Conservation (phyloP, 2,329 filamentous ascomycete genomes). For the Hymenoscyphus infarciens region DNA sequence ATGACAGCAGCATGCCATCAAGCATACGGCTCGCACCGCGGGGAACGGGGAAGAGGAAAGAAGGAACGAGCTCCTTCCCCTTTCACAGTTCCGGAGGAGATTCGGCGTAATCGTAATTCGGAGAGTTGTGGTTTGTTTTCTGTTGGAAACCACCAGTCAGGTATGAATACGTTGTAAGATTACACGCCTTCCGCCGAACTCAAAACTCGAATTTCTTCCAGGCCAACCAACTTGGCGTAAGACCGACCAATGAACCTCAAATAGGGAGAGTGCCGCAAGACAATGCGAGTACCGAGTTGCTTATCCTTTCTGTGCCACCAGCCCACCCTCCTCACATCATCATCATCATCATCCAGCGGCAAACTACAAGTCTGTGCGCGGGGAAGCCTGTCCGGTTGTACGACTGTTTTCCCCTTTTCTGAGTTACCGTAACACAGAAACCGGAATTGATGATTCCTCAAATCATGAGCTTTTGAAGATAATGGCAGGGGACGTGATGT, state of each 20-base stretch:
- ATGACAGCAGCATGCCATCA: slow-evolving; percentile 2
- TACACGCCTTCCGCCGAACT: neutral
- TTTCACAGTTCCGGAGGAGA: neutral
- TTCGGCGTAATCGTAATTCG: neutral
- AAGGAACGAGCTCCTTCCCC: neutral
- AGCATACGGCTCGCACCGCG: neutral
- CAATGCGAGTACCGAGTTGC: neutral
- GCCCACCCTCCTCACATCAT: neutral
- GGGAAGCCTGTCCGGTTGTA: slow-evolving; percentile 6
- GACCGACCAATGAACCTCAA: neutral
- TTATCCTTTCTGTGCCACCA: neutral
- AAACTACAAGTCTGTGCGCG: slow-evolving; percentile 7
- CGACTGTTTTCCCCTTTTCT: neutral
- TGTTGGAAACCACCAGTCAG: neutral
- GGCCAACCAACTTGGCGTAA: neutral
- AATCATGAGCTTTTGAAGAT: neutral
- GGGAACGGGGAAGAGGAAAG: neutral
- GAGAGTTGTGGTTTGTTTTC: neutral
- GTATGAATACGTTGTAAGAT: neutral
- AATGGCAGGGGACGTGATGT: neutral
- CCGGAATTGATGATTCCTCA: neutral
- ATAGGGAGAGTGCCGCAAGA: neutral
- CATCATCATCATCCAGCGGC: neutral
- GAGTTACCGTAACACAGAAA: neutral
- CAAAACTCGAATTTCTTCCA: neutral